Evolutionary conservation across 495 filamentous ascomycete genomes (phyloP), one percentile per base, ranked within the genome.

Genomic region (Hypoxylon perforatum): DNA sequence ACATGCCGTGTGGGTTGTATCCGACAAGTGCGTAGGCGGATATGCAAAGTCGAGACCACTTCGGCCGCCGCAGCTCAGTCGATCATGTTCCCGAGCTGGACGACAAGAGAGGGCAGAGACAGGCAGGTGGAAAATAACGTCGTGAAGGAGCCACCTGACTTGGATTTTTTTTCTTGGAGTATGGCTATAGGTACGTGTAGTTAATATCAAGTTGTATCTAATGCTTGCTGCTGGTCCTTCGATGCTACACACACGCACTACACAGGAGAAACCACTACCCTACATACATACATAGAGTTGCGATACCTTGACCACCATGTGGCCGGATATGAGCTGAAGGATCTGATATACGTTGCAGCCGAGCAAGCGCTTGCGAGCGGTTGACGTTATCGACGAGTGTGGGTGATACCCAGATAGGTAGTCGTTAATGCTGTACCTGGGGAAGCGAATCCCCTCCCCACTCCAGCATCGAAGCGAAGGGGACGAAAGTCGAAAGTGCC

Each of bases 291-390:
- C 10, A 38, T 48, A 25, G 15, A 41, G 60, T 57, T 2, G 19
- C 41, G 21, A 52, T 56, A 57, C 65, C 61, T 42, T 64, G 57
- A 64, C 18, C 5, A 57, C 61, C 66, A 69, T 69, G 66, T 69
- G 66, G 66, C 47, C 21, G 50, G 53, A 57, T 46, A 60, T 47
- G 33, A 30, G 15, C 42, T 30, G 18, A 39, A 42, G 45, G 55
- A 66, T 61, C 30, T 53, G 56, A 68, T 68, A 60, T 41, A 58
- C 14, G 46, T 57, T 21, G 36, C 21, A 53, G 39, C 23, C 50
- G 30, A 50, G 57, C 44, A 38, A 19, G n/a, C 44, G 49, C 42
- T 17, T 39, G 15, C 21, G 33, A 10, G 28, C 23, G 52, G 28
- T 53, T 45, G 38, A 57, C 44, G 46, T 36, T 36, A 41, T 30